Conservation (phyloP, 306 rosid species). For the Prosopis cineraria region DNA sequence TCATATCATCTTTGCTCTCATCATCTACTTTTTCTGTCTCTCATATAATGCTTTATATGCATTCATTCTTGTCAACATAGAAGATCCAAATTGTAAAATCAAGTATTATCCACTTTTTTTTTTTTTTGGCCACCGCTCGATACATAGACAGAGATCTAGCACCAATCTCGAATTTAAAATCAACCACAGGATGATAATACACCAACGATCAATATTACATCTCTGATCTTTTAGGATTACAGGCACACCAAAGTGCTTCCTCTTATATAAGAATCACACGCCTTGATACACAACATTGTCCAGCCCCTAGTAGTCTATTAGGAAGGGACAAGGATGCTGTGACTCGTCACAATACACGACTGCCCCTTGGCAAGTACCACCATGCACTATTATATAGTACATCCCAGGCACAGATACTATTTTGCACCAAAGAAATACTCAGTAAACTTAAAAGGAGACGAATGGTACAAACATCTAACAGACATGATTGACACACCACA, state of each 20-base stretch:
- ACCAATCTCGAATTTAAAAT: not conserved
- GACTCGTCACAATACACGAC: constrained; percentile 17
- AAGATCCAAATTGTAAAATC: too few relatives aligned
- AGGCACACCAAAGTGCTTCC: constrained; percentile 27
- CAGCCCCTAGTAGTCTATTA: constrained; percentile 11
- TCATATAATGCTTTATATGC: too few relatives aligned
- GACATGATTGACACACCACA: constrained; percentile 43
- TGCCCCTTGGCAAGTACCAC: constrained; percentile 33
- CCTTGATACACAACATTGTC: constrained; percentile 24
- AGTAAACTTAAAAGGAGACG: constrained; percentile 38
- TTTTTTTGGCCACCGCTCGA: not conserved
- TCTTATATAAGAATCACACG: constrained; percentile 1
- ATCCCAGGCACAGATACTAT: constrained; percentile 36
- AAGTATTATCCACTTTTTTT: not conserved
- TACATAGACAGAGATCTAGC: not conserved
- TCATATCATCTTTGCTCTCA: too few relatives aligned
- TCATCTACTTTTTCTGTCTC: too few relatives aligned
- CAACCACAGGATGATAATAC: constrained; percentile 8
- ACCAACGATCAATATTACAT: not conserved
- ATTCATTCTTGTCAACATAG: too few relatives aligned
- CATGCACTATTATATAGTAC: constrained; percentile 28
- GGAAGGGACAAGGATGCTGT: constrained; percentile 6
- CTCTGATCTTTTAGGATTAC: constrained; percentile 7
- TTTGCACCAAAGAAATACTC: constrained; percentile 41
- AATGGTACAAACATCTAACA: constrained; percentile 44